Base-by-base conservation (phyloP, 768 basidiomycete genomes). In the Vararia minispora region DNA sequence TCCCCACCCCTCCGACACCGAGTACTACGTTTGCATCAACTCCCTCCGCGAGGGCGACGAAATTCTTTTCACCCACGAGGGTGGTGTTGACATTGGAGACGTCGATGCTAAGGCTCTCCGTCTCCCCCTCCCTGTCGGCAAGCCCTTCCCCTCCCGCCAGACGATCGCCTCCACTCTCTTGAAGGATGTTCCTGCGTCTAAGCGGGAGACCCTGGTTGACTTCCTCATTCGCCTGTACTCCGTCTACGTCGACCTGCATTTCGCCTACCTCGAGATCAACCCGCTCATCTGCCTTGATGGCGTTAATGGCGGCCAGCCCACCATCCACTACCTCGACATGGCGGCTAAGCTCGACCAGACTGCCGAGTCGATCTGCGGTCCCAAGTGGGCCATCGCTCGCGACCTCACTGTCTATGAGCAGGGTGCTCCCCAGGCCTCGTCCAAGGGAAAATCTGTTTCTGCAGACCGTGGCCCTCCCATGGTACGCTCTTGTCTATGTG, bases 271-370 rank as follows among this genome's bases (percentile, higher is more conserved):
- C 56, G 94, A 98, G 66, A 99, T 99, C 64, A 99, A 98, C 74
- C 95, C 95, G 29, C 77, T 99, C 39, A 81, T 98, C 55, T 85
- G 88, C 57, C 79, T 97, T 52, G 91, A 95, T 58, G 79, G 72
- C 41, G 78, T 73, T 47, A 65, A 69, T 49, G 71, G 71, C 51
- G 76, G 74, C 43, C 65, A 79, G 47, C 79, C 82, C 28, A 76
- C 75, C 46, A 89, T 98, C 53, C 82, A 84, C 64, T 97, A 91
- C 68, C 81, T 99, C 46, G 94, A 99, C 60, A 98, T 99, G 94
- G 95, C 95, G 28, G 95, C 94, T 52, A 99, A 98, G 70, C 83
- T 99, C 47, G 95, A 99, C 58, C 95, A 98, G 66, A 98, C 95
- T 6, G 95, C 95, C 30, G 94, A 99, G 64, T 91, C 79, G 56